Evolutionary conservation across 352 stramenopile species (phyloP).

Genomic region (Phytophthora cajani): DNA sequence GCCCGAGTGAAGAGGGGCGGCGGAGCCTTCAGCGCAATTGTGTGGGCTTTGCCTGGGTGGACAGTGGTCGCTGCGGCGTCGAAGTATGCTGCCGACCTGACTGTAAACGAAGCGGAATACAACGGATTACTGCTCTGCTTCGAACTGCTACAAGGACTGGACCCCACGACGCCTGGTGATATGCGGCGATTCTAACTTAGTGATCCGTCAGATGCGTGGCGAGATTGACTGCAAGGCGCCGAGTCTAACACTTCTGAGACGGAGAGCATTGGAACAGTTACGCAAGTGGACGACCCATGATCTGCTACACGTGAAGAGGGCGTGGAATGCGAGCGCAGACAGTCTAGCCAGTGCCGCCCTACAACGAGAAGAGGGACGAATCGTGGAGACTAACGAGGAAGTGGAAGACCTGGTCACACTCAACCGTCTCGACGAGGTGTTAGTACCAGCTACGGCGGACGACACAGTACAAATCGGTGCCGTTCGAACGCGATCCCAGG

Average conservation of each 20-base stretch:
- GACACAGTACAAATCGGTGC: too few relatives aligned
- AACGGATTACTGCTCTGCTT: background rate
- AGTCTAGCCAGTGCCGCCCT: background rate
- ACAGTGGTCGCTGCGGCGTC: background rate
- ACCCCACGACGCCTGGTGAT: background rate
- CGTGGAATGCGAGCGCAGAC: constrained; percentile 6
- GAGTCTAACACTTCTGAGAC: background rate
- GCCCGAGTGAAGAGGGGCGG: constrained; percentile 6
- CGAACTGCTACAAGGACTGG: background rate
- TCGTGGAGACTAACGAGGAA: too few relatives aligned
- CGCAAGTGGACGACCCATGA: background rate
- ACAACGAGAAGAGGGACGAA: background rate
- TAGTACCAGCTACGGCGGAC: background rate
- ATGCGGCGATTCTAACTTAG: constrained; percentile 4
- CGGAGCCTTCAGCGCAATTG: constrained; percentile 15
- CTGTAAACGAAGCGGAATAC: constrained; percentile 36
- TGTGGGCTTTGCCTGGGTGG: constrained; percentile 25
- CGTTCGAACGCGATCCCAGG: too few relatives aligned
- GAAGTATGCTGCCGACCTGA: background rate
- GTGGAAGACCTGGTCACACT: too few relatives aligned
- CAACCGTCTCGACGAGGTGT: too few relatives aligned
- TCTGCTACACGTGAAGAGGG: background rate
- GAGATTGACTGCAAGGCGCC: constrained; percentile 13
- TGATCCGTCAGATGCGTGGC: constrained; percentile 5
- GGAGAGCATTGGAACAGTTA: background rate